phyloP scores from a whole-genome alignment of 352 stramenopile species.

The Phytophthora citrophthora region DNA sequence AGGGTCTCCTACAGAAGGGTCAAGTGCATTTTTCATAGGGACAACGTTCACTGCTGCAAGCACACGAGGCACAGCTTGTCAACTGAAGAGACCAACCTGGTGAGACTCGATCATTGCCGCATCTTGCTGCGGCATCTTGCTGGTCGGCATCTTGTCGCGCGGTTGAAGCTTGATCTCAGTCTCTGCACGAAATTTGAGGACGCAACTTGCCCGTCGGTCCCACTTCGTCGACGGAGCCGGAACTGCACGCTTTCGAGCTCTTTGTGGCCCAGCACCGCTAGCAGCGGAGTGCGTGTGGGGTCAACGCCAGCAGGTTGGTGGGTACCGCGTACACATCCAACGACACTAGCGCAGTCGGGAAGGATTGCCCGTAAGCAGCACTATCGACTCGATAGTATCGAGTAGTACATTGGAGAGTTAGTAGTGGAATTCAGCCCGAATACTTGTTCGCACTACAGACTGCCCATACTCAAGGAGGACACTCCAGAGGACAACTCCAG shows the following conservation, averaged over 20 bases:
- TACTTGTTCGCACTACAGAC: conserved; percentile 5
- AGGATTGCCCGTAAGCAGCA: conserved; percentile 8
- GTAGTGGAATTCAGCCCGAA: background rate
- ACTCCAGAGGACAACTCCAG: conserved; percentile 4
- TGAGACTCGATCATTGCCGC: background rate
- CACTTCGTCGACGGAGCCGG: conserved; percentile 25
- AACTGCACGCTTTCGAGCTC: conserved; percentile 13
- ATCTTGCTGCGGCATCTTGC: background rate
- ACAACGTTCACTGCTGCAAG: background rate
- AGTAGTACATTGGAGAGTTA: conserved; percentile 3
- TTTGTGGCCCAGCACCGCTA: conserved; percentile 10
- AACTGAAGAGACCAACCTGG: conserved; percentile 4
- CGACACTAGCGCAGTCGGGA: conserved; percentile 14
- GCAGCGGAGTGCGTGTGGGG: conserved; percentile 12
- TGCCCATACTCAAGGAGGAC: conserved; percentile 24
- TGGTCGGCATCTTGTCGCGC: conserved; percentile 5
- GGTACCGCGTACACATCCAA: conserved; percentile 17
- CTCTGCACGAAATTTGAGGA: conserved; percentile 21
- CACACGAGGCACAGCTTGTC: background rate
- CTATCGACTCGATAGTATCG: background rate
- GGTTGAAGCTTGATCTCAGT: conserved; percentile 13
- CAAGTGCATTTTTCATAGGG: background rate
- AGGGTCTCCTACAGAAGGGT: background rate
- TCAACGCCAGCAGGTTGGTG: background rate
- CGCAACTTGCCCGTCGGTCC: conserved; percentile 12